Conservation (phyloP, 441 rosid species). For the Eruca vesicaria region DNA sequence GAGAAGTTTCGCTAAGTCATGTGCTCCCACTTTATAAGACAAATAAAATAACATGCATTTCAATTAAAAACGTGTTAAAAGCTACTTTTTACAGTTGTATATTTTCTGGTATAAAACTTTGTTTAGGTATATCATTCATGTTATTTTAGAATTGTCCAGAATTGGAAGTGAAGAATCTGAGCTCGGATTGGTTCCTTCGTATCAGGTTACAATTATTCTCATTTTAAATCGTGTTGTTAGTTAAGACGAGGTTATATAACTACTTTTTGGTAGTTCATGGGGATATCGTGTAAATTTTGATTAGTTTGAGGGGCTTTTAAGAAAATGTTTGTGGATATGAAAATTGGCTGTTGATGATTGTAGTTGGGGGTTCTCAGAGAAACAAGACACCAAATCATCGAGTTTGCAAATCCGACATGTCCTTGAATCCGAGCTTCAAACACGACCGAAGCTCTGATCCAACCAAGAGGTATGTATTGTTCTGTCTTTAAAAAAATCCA, state of each 20-base stretch:
- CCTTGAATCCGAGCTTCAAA: not conserved
- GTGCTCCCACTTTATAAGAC: not conserved
- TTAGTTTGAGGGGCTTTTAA: not conserved
- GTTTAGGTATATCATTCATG: not conserved
- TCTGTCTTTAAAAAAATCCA: not conserved
- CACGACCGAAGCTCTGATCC: conserved; percentile 36
- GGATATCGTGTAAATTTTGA: not conserved
- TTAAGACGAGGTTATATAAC: not conserved
- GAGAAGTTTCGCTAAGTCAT: not conserved
- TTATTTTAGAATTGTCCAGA: not conserved
- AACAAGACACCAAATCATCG: not conserved
- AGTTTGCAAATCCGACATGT: not conserved
- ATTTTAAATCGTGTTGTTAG: not conserved
- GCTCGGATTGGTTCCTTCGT: not conserved
- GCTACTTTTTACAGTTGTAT: not conserved
- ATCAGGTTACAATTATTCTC: too few species aligned
- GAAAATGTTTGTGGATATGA: not conserved
- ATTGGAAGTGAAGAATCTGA: not conserved
- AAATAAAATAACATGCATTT: not conserved
- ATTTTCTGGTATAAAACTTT: not conserved
- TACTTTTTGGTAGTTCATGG: not conserved
- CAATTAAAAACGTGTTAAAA: not conserved
- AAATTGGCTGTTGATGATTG: conserved; percentile 3
- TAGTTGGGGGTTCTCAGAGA: not conserved
- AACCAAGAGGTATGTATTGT: conserved; percentile 42